Evolutionary conservation across 352 stramenopile species (phyloP), one percentile per base, ranked within the genome.

Genomic region (Aphanomyces cochlioides): DNA sequence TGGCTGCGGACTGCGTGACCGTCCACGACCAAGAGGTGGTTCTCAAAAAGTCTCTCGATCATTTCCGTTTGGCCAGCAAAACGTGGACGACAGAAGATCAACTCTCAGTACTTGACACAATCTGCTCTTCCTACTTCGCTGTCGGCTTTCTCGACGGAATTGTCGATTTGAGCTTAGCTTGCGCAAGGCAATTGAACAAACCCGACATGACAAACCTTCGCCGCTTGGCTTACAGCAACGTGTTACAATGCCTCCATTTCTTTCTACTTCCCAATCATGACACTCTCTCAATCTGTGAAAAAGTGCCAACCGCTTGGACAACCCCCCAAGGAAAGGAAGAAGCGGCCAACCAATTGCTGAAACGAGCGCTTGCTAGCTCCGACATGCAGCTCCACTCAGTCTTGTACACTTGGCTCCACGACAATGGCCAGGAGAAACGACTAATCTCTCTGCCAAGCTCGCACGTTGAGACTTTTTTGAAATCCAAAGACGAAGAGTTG

Each of bases 91-190:
- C 85, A 4, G 83, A 85, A 43, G 84, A 91, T 56, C 89, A 83
- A 38, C 64, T 95, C 36, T 81, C 86, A 7, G 87, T 93, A 17
- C 74, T 95, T 1, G 84, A 92, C 63, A 75, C 76, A 0, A 93
- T 93, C 37, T 95, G 87, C 59, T 83, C 92, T 37, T 84, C 92
- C 72, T 93, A 92, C 72, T 83, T 82, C 36, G 56, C 89, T 40
- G 73, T 95, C 10, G 81, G 89, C 40, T 95, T 82, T 59, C 92
- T 93, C 71, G 85, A 95, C 77, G 87, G 87, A n/a, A 84, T 90
- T 4, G 87, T 95, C 47, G 92, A 91, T 74, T 77, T 95, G 15
- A 79, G 84, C 17, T 79, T 95, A 2, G 84, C 87, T 8, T 93
- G 85, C 21, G 87, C 85, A 0, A 87, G 90, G 60, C 83, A 93